Base-by-base conservation (phyloP, 352 stramenopile genomes). In the Pythium apleroticum region DNA sequence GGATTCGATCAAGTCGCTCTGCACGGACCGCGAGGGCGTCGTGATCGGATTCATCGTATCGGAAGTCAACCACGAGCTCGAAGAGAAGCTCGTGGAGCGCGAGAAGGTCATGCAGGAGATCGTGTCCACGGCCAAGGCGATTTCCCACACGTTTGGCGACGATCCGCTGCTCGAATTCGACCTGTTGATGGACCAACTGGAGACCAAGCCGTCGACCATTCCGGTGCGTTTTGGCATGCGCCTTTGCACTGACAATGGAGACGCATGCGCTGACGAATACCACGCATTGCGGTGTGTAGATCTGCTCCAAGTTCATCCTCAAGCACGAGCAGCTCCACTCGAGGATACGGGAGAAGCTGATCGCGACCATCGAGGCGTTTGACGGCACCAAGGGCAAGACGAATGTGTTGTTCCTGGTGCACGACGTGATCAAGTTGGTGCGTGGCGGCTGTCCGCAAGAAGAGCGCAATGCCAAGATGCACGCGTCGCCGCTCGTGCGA, bases 141-240 rank as follows among this genome's bases (percentile, higher is more conserved):
- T 95, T 63, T 90, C 83, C 46, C 72, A 76, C 52, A 90, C 82
- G 27, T 90, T 95, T 63, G 63, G 63, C 27, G 80, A 78, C n/a
- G 86, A 95, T 50, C 84, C 86, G 28, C 84, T 95, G 78, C 73
- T 95, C 31, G 85, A 95, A 58, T 91, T 95, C 58, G 86, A 95
- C 53, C 73, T 95, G 67, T 58, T 95, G 3, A 81, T 93, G 49
- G 84, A 95, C 53, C 86, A 93, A 54, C 75, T 93, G 33, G 85
- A 92, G 68, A 95, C 85, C 12, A 95, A 92, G 33, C 83, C 85
- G 22, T 93, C 86, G 5, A 86, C 83, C 11, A 93, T 95, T 72
- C 84, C 91, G 71, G 84, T 95, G 69, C 52, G 79, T 75, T 56
- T 55, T n/a, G n/a, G n/a, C n/a, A n/a, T n/a, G n/a, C n/a, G n/a